Conservation (phyloP, 495 filamentous ascomycete species). For the Tuber indicum region DNA sequence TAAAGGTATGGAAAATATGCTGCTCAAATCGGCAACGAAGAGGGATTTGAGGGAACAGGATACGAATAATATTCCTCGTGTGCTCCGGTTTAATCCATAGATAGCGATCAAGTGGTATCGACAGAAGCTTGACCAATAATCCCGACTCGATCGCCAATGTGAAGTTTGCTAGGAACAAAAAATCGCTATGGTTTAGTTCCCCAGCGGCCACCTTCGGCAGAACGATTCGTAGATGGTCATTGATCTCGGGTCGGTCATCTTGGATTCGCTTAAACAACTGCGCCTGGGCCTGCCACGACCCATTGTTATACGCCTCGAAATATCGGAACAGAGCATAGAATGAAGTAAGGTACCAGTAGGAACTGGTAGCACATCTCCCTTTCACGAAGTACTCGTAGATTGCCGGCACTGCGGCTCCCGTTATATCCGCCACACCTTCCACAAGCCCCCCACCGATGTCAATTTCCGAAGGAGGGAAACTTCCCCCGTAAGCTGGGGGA, state of each 20-base stretch:
- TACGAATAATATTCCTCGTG: neutral
- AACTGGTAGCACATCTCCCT: neutral
- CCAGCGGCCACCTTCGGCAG: neutral
- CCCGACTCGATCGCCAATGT: neutral
- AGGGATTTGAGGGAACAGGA: neutral
- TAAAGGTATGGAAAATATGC: neutral
- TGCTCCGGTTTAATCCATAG: neutral
- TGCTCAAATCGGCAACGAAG: neutral
- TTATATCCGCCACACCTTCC: slow-evolving; percentile 8
- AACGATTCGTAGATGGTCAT: neutral
- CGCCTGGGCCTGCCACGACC: neutral
- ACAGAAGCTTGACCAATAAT: slow-evolving; percentile 12
- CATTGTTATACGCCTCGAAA: neutral
- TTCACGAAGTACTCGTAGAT: neutral
- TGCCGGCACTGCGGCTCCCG: slow-evolving; percentile 10
- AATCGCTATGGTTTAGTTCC: neutral
- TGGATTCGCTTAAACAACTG: neutral
- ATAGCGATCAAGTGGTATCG: slow-evolving; percentile 12
- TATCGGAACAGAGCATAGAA: neutral
- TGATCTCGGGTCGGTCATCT: neutral
- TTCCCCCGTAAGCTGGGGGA: neutral
- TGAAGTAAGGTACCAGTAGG: neutral
- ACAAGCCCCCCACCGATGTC: neutral
- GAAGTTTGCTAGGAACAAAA: slow-evolving; percentile 17
- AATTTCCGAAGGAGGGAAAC: neutral